These are phyloP conservation scores for Candida peoriensis DNA, from an alignment of 805 yeast species.

Conservation along the genomic window DNA sequence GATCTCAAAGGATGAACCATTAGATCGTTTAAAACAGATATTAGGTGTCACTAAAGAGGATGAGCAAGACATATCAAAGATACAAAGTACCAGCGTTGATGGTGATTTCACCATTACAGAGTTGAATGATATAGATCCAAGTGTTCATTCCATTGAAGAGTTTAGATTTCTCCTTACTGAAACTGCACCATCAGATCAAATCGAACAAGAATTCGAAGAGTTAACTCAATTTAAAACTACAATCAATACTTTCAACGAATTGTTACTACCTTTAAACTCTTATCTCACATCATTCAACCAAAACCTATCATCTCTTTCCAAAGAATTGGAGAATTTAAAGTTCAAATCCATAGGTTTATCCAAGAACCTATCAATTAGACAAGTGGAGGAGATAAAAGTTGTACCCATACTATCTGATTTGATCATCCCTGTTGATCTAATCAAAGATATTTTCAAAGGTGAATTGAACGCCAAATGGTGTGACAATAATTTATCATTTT, in stretches of 20 bases:
- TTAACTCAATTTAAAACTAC: constrained; percentile 14
- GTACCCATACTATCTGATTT: constrained; percentile 75
- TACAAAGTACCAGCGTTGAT: no score
- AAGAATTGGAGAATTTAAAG: constrained; percentile 59
- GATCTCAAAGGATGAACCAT: no score
- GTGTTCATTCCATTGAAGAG: no score
- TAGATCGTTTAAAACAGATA: no score
- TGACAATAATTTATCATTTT: constrained; percentile 56
- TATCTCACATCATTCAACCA: constrained; percentile 52
- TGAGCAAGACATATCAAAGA: no score
- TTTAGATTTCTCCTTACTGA: no score
- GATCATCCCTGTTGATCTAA: constrained; percentile 68
- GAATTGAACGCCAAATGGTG: constrained; percentile 59
- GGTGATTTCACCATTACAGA: no score
- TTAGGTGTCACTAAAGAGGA: no score
- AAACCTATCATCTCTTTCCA: constrained; percentile 50
- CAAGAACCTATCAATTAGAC: constrained; percentile 41
- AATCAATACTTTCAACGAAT: constrained; percentile 18
- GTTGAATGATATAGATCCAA: no score
- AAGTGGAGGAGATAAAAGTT: constrained; percentile 44
- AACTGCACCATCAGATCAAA: no score
- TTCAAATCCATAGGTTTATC: constrained; percentile 45
- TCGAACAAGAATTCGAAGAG: constrained; percentile 11
- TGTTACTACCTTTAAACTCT: constrained; percentile 43
- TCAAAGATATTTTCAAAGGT: constrained; percentile 52